Evolutionary conservation across 148 eudicot species (phyloP), one percentile per base, ranked within the genome.

Genomic region (Rhododendron ferrugineum): DNA sequence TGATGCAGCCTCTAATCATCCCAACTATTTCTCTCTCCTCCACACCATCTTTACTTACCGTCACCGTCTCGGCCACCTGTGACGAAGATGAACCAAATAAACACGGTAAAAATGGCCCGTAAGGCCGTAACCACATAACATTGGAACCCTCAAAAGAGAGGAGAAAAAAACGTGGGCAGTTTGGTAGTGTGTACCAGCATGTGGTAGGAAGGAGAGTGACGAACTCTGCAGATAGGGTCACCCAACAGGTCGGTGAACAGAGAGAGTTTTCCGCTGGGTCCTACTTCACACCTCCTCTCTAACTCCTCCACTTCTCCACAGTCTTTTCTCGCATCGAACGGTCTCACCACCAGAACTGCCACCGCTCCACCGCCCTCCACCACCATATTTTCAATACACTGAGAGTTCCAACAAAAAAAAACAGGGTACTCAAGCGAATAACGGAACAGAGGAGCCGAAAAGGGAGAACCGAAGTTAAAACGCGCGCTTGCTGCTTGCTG

Each of bases 201-300:
- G 90, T 90, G 94, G 89, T 86, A 94, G 84, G 92, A 90, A 44
- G 99, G 99, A 81, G 98, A 94, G 81, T 96, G 86, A 85, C 99
- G 98, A 36, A 96, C 91, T 77, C 99, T 84, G 89, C 98, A 96
- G 70, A 96, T 87, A 20, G 99, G 99, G 90, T 96, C 99, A 22
- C 99, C 98, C 11, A 96, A 82, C 44, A 93, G 96, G 84, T 96
- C 92, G 83, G 99, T 93, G 88, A 90, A 95, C 75, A 96, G 92
- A 11, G 95, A 91, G 54, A 95, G 85, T 82, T 91, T 89, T 23
- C 93, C 94, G 44, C 58, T 89, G 16, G 98, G 97, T 0, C 99
- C 98, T 11, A 96, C 97, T 78, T 95, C 99, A 74, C 99, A 96
- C 82, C 87, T 86, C 73, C 89, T 86, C 86, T 96, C 99, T 11